Evolutionary conservation across 495 filamentous ascomycete species (phyloP).

Genomic region (Podospora australis): DNA sequence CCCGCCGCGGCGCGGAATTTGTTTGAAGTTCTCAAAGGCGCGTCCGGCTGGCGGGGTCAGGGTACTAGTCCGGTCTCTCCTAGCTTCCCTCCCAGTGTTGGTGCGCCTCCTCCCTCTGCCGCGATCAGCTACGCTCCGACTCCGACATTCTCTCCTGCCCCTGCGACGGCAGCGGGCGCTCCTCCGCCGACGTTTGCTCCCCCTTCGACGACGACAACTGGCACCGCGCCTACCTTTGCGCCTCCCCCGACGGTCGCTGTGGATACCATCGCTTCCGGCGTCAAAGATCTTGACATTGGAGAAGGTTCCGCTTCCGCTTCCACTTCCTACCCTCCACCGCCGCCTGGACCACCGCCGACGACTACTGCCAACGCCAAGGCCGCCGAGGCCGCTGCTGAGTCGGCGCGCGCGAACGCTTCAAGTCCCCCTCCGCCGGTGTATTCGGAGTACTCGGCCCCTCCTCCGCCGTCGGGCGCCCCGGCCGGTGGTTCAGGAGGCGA

Average conservation of each 20-base stretch:
- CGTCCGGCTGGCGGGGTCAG: conserved; percentile 22
- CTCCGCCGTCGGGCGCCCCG: not conserved
- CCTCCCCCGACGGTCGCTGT: too few species aligned
- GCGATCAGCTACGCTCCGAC: too few species aligned
- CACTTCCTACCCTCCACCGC: not conserved
- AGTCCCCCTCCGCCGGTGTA: conserved; percentile 10
- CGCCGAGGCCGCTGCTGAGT: conserved; percentile 23
- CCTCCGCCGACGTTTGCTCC: too few species aligned
- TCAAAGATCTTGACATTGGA: conserved; percentile 2
- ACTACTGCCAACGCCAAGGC: conserved; percentile 16
- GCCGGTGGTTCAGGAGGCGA: not conserved
- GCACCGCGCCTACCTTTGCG: too few species aligned
- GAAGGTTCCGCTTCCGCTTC: conserved; percentile 4
- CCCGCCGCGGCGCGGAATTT: conserved; percentile 17
- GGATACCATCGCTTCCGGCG: not conserved
- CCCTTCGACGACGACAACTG: too few species aligned
- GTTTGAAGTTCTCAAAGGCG: conserved; percentile 23
- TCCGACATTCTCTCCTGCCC: too few species aligned
- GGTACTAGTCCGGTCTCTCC: not conserved
- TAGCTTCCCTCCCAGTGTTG: not conserved
- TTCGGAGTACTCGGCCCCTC: conserved; percentile 10
- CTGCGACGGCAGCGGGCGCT: too few species aligned
- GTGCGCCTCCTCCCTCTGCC: not conserved
- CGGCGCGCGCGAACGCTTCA: not conserved
- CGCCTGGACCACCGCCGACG: not conserved